Evolutionary conservation across 495 filamentous ascomycete species (phyloP).

Genomic region (Talaromyces borbonicus): DNA sequence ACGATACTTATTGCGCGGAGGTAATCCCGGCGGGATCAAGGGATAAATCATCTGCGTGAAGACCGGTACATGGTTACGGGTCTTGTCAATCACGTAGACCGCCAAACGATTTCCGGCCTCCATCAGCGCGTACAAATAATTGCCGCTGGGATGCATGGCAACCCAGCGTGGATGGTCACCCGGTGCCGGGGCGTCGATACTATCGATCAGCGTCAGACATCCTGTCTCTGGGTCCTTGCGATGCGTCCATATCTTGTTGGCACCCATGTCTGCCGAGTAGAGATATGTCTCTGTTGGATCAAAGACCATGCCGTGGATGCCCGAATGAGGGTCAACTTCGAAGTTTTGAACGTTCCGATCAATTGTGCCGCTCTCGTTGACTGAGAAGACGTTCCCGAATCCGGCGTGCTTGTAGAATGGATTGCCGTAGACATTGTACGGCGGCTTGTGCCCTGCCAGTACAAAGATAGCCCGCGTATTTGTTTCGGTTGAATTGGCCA

Average conservation of each 20-base stretch:
- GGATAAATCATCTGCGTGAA: conserved; percentile 70
- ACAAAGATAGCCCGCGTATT: conserved; percentile 83
- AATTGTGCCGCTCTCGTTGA: conserved; percentile 50
- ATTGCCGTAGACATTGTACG: conserved; percentile 74
- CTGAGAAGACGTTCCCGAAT: conserved; percentile 68
- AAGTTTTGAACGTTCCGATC: conserved; percentile 69
- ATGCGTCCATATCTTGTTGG: conserved; percentile 82
- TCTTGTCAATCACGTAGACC: conserved; percentile 69
- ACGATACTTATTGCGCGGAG: conserved; percentile 50
- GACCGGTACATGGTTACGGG: conserved; percentile 67
- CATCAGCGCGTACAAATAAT: conserved; percentile 77
- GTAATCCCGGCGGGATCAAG: conserved; percentile 58
- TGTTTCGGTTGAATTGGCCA: conserved; percentile 55
- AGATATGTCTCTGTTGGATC: conserved; percentile 75
- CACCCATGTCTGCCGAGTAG: conserved; percentile 75
- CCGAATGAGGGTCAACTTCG: conserved; percentile 60
- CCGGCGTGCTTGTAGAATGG: conserved; percentile 81
- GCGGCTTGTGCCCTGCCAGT: conserved; percentile 63
- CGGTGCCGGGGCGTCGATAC: conserved; percentile 56
- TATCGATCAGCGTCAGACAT: conserved; percentile 54
- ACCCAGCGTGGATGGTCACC: conserved; percentile 79
- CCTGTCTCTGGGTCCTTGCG: conserved; percentile 55
- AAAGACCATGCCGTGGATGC: conserved; percentile 85
- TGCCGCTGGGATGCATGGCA: conserved; percentile 63
- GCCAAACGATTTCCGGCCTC: conserved; percentile 72